Conservation (phyloP, 2,329 filamentous ascomycete genomes). For the Dryadomyces sulphureus region DNA sequence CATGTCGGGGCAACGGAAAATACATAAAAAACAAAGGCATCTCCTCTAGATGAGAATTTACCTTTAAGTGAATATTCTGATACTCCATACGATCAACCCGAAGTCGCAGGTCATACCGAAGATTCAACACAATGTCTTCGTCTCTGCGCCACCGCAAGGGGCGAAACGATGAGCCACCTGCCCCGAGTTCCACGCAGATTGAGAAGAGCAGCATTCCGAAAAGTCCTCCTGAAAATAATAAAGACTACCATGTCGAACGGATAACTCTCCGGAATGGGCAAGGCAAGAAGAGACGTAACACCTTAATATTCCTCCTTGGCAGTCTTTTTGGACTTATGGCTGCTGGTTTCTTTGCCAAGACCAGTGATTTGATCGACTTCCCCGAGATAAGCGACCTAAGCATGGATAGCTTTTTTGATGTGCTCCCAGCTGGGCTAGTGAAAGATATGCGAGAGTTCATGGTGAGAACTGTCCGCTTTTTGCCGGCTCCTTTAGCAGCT, state of each 20-base stretch:
- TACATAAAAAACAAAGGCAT: too few relatives aligned
- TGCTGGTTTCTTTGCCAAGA: slow-evolving; percentile 79
- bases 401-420: slow-evolving; percentile 76
- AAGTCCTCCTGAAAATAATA: too few relatives aligned
- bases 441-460: slow-evolving; percentile 76
- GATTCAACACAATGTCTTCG: not conserved
- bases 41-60: too few relatives aligned
- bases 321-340: slow-evolving; percentile 81
- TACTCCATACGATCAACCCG: too few relatives aligned
- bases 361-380: slow-evolving; percentile 78
- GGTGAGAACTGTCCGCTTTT: slow-evolving; percentile 30
- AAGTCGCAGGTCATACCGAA: too few relatives aligned
- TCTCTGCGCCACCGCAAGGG: not conserved
- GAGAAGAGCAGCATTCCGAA: not conserved
- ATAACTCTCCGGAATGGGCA: not conserved
- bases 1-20: too few relatives aligned
- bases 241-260: not conserved
- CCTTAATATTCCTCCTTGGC: slow-evolving; percentile 74
- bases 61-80: too few relatives aligned
- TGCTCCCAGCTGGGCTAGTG: slow-evolving; percentile 71
- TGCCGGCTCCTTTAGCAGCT: not conserved
- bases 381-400: slow-evolving; percentile 57
- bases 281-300: slow-evolving; percentile 55
- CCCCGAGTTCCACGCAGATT: not conserved
- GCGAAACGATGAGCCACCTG: too few relatives aligned